These are phyloP conservation scores for Boletus tylopilopsis DNA, from an alignment of 768 basidiomycete genomes.

Conservation along the genomic window DNA sequence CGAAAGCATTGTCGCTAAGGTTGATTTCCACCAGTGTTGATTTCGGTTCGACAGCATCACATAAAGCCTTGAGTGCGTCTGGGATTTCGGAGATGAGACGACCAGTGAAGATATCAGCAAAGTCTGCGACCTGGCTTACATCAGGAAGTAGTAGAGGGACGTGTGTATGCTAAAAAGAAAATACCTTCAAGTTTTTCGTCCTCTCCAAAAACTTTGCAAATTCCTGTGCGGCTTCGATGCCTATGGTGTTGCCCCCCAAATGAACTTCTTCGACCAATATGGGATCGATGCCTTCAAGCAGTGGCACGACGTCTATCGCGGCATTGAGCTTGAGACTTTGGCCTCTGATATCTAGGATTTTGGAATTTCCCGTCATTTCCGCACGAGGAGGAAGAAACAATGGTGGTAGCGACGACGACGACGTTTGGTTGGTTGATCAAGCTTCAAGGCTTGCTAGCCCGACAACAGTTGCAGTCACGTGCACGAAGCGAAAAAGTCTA, in stretches of 20 bases:
- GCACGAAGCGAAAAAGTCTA: background rate
- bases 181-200: slow-evolving; percentile 67
- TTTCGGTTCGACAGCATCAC: slow-evolving; percentile 80
- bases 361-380: slow-evolving; percentile 17
- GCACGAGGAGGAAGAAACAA: background rate
- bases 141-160: slow-evolving; percentile 1
- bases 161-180: background rate
- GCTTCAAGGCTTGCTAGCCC: too few species aligned
- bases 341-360: slow-evolving; percentile 29
- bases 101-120: slow-evolving; percentile 97
- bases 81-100: slow-evolving; percentile 96
- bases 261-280: slow-evolving; percentile 79
- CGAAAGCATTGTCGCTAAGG: slow-evolving; percentile 95
- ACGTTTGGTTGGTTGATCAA: background rate
- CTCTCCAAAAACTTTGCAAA: slow-evolving; percentile 75
- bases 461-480: slow-evolving; percentile 25
- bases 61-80: slow-evolving; percentile 79
- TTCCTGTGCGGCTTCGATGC: slow-evolving; percentile 83
- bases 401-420: background rate
- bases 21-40: slow-evolving; percentile 82
- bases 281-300: slow-evolving; percentile 63
- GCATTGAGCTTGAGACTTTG: slow-evolving; percentile 70
- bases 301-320: slow-evolving; percentile 69
- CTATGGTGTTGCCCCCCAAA: slow-evolving; percentile 91
- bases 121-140: slow-evolving; percentile 77